Percentiles rank a stretch among this genome's conserved stretches.
Evolutionary conservation across 441 rosid species (phyloP).

Genomic region (Eruca vesicaria): DNA sequence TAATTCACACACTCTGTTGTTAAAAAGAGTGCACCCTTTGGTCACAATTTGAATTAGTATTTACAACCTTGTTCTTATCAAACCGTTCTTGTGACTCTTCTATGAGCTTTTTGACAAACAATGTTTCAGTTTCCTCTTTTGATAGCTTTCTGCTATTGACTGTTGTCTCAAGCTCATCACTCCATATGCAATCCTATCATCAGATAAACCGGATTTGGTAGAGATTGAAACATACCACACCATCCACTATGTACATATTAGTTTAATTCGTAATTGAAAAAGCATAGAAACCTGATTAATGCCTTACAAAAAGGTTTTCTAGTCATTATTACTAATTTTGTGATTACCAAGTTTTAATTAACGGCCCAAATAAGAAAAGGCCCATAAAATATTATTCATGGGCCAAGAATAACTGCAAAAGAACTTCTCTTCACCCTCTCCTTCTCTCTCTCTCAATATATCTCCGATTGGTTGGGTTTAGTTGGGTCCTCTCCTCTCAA

Average conservation of each 20-base stretch:
- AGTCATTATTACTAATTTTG: no score
- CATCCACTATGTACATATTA: background rate
- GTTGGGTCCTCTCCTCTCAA: slow-evolving; percentile 12
- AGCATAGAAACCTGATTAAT: no score
- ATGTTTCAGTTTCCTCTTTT: background rate
- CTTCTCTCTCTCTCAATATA: slow-evolving; percentile 2
- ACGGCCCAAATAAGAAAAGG: background rate
- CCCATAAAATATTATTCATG: background rate
- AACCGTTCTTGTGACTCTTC: background rate
- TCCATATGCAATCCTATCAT: no score
- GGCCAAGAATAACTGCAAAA: slow-evolving; percentile 15
- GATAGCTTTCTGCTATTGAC: background rate
- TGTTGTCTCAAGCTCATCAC: no score
- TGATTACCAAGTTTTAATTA: background rate
- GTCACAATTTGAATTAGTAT: background rate
- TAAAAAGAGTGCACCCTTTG: background rate
- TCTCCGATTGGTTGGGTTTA: slow-evolving; percentile 21
- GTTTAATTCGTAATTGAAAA: background rate
- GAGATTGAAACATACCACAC: background rate
- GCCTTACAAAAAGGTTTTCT: no score
- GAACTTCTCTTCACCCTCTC: background rate
- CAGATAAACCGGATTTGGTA: background rate
- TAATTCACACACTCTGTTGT: slow-evolving; percentile 10
- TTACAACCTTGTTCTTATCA: background rate
- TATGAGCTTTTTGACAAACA: background rate